A percentile compares a stretch with the other conserved stretches of the same genome.
These are phyloP conservation scores for Laburnicola sp. DNA, from an alignment of 2,329 filamentous ascomycete species.

Conservation along the genomic window DNA sequence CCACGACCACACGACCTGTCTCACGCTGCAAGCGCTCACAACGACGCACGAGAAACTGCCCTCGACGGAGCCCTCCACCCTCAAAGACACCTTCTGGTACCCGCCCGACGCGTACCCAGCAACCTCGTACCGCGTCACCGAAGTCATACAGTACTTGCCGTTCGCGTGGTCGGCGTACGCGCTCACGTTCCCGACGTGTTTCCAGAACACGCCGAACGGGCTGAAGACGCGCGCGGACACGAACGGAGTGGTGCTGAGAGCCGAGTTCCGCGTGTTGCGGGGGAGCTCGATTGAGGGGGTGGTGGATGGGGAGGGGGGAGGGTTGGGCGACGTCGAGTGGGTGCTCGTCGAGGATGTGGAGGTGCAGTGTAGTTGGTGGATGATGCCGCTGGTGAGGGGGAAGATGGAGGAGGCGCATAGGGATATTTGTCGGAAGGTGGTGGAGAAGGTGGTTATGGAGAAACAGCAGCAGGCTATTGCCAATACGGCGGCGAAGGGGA, in stretches of 20 bases:
- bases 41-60: slow-evolving; percentile 32
- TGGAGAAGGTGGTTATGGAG: slow-evolving; percentile 37
- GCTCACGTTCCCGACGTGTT: slow-evolving; percentile 36
- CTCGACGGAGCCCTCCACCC: slow-evolving; percentile 23
- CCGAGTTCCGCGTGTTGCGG: slow-evolving; percentile 37
- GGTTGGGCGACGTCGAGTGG: slow-evolving; percentile 37
- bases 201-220: slow-evolving; percentile 39
- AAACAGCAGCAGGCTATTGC: slow-evolving; percentile 24
- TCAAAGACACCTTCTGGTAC: slow-evolving; percentile 43
- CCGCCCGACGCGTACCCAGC: slow-evolving; percentile 34
- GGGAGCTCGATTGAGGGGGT: slow-evolving; percentile 30
- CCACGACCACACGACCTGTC: slow-evolving; percentile 40
- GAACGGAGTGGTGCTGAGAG: slow-evolving; percentile 33
- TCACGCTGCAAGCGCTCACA: slow-evolving; percentile 41
- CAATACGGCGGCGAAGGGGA: slow-evolving; percentile 21
- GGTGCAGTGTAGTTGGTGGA: slow-evolving; percentile 37
- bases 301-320: slow-evolving; percentile 38
- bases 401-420: slow-evolving; percentile 40
- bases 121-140: slow-evolving; percentile 35
- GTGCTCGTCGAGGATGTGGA: slow-evolving; percentile 43
- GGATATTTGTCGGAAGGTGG: slow-evolving; percentile 39
- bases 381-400: slow-evolving; percentile 42
- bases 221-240: slow-evolving; percentile 40
- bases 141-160: slow-evolving; percentile 35
- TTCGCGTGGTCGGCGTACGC: slow-evolving; percentile 36